Evolutionary conservation across 1,284 basidiomycete species (phyloP), one percentile per base, ranked within the genome.

Genomic region (Neolentinus lepideus): DNA sequence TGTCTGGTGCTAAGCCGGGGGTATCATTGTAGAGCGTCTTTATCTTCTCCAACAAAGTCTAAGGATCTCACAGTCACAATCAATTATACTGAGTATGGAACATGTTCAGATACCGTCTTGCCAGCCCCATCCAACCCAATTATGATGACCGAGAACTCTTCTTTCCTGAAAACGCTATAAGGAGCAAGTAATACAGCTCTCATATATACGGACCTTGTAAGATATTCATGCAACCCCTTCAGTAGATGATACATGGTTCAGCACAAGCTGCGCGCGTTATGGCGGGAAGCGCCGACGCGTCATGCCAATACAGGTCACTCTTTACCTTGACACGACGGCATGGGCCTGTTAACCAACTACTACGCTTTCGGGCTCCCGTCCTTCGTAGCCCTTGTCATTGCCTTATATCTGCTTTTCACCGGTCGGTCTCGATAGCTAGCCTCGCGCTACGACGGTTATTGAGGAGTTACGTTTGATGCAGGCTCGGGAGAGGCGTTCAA

Each of bases 91-190:
- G n/a, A n/a, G n/a, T n/a, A n/a, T n/a, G n/a, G n/a, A n/a, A n/a
- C n/a, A n/a, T n/a, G n/a, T n/a, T n/a, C 26, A 70, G 76, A 61
- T 62, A 93, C 92, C 56, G 94, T 95, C 76, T 97, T 97, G 51
- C 94, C 94, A 22, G 94, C 94, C 14, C 86, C 87, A 66, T 91
- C 89, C 16, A 92, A 77, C 24, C 93, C 94, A 54, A 97, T 85
- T 64, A 97, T 96, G 56, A 96, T 90, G 27, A 97, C 85, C 11
- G 90, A 93, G 69, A 94, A 96, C 64, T 96, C 92, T 61, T 96
- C 93, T 71, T 96, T 96, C 61, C 88, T 88, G 61, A 51, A 38
- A 38, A 57, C 26, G 43, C 54, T 61, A 53, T 55, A 38, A 53
- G 26, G 12, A 14, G 51, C 11, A n/a, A 36, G 1, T 54, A 16